Percentiles rank a stretch among this genome's conserved stretches.
These are phyloP conservation scores for Primulina eburnea DNA, from an alignment of 257 asterid genomes.

Conservation along the genomic window DNA sequence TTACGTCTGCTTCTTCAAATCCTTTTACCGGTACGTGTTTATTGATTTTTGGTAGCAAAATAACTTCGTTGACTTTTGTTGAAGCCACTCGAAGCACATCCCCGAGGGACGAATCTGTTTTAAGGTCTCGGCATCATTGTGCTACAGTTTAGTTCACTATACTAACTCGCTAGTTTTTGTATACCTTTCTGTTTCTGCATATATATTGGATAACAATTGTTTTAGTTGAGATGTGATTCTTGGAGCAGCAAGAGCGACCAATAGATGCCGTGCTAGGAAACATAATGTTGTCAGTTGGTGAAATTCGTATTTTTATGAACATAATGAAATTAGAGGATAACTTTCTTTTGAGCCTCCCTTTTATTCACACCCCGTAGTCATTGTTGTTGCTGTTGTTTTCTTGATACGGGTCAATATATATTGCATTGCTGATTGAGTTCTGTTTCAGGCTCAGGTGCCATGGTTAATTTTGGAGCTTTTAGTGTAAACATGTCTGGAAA, in stretches of 20 bases:
- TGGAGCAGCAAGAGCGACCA: too few species aligned
- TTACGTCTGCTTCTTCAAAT: constrained; percentile 31
- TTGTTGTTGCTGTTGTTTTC: neutral
- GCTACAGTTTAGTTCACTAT: too few species aligned
- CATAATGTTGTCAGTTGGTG: neutral
- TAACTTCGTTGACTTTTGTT: constrained; percentile 32
- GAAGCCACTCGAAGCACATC: too few species aligned
- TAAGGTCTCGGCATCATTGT: too few species aligned
- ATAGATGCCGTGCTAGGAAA: too few species aligned
- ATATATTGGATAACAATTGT: too few species aligned
- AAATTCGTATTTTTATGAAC: neutral
- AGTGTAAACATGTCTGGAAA: constrained; percentile 28
- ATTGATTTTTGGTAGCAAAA: neutral
- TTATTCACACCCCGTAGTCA: neutral
- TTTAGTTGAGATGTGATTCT: neutral
- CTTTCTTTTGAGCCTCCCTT: neutral
- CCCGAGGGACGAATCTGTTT: too few species aligned
- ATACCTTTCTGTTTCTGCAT: too few species aligned
- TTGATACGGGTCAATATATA: neutral
- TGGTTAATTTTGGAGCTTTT: constrained; percentile 37
- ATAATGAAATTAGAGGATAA: neutral
- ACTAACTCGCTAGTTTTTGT: too few species aligned
- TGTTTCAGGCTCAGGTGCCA: constrained; percentile 39
- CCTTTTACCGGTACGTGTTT: constrained; percentile 31
- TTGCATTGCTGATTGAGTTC: neutral